These are phyloP conservation scores for Phytophthora sojae DNA, from an alignment of 352 stramenopile species.

Conservation along the genomic window DNA sequence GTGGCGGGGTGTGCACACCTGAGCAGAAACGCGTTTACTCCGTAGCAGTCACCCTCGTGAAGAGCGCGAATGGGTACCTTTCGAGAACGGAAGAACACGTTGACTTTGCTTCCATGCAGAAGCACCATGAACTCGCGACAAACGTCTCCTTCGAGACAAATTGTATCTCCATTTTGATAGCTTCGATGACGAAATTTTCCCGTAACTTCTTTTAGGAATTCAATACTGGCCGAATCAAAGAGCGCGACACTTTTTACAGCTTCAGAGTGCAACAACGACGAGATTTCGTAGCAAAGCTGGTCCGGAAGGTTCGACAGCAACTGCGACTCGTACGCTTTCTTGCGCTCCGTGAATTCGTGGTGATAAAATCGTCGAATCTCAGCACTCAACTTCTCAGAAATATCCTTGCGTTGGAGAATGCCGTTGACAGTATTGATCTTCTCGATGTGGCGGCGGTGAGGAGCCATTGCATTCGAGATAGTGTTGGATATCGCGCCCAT, in stretches of 20 bases:
- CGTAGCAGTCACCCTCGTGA: slow-evolving; percentile 74
- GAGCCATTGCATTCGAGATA: slow-evolving; percentile 72
- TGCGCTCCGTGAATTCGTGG: slow-evolving; percentile 63
- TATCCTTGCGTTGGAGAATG: slow-evolving; percentile 65
- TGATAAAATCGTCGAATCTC: slow-evolving; percentile 84
- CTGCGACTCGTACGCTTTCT: slow-evolving; percentile 76
- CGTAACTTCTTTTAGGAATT: slow-evolving; percentile 83
- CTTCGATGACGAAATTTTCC: slow-evolving; percentile 78
- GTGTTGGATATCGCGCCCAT: slow-evolving; percentile 85
- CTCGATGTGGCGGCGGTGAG: slow-evolving; percentile 72
- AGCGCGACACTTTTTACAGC: slow-evolving; percentile 61
- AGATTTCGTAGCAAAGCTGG: slow-evolving; percentile 80
- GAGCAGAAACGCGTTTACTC: slow-evolving; percentile 73
- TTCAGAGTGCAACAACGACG: slow-evolving; percentile 69
- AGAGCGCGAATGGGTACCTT: slow-evolving; percentile 63
- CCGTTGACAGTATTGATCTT: slow-evolving; percentile 73
- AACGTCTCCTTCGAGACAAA: slow-evolving; percentile 72
- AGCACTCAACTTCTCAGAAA: slow-evolving; percentile 56
- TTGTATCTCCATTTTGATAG: slow-evolving; percentile 77
- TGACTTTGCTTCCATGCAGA: slow-evolving; percentile 61
- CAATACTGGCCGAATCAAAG: slow-evolving; percentile 68
- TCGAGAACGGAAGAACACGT: slow-evolving; percentile 63
- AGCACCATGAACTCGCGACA: slow-evolving; percentile 81
- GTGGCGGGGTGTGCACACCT: slow-evolving; percentile 51
- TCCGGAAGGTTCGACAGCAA: slow-evolving; percentile 73